A percentile compares a stretch with the other conserved stretches of the same genome.
Conservation (phyloP, 768 basidiomycete species). For the Gymnopilus junonius region DNA sequence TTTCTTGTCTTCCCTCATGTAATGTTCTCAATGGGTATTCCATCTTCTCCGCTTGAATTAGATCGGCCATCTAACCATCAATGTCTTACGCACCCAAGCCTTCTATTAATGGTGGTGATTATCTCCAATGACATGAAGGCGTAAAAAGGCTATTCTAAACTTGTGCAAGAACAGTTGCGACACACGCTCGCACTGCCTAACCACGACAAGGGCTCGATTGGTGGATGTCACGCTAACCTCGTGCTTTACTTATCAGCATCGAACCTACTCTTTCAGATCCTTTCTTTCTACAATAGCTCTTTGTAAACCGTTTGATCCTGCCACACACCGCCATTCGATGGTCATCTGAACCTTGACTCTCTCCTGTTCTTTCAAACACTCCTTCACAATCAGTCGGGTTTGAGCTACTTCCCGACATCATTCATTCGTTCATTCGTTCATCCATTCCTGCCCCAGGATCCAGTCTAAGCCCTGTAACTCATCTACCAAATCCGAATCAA, state of each 20-base stretch:
- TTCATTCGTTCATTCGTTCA: not conserved
- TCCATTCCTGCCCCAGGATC: too few species aligned
- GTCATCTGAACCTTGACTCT: not conserved
- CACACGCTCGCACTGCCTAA: not conserved
- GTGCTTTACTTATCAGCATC: not conserved
- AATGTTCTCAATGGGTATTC: too few species aligned
- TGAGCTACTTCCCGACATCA: not conserved
- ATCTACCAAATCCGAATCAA: too few species aligned
- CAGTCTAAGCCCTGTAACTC: too few species aligned
- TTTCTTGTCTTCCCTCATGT: not conserved
- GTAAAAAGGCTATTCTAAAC: conserved; percentile 1
- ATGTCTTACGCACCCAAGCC: not conserved
- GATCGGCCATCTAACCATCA: not conserved
- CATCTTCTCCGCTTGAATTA: too few species aligned
- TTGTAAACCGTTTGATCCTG: not conserved
- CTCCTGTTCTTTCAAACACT: not conserved
- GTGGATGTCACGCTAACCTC: not conserved
- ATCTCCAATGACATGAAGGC: not conserved
- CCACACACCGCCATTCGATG: not conserved
- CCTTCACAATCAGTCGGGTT: not conserved
- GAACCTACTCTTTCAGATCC: not conserved
- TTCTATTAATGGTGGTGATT: conserved; percentile 1
- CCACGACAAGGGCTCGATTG: not conserved
- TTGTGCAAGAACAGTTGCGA: not conserved
- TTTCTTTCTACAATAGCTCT: not conserved